phyloP scores from a whole-genome alignment of 345 rosid species.

The Microcos paniculata region DNA sequence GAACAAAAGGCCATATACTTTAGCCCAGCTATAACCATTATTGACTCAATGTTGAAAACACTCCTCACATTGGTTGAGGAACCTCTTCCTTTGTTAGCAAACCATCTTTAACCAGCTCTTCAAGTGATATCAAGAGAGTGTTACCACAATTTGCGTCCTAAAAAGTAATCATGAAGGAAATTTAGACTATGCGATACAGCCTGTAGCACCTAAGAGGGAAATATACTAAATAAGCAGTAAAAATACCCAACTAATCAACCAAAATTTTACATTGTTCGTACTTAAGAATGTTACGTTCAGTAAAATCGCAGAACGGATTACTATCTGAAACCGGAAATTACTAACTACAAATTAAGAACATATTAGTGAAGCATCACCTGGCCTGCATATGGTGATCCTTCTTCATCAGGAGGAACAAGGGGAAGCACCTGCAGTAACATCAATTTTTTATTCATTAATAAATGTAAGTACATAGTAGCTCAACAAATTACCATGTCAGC shows the following conservation, averaged over 20 bases:
- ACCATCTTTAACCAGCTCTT: slow-evolving; percentile 87
- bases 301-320: background rate
- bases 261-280: background rate
- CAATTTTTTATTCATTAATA: background rate
- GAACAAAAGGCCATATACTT: background rate
- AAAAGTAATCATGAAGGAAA: slow-evolving; percentile 1
- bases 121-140: slow-evolving; percentile 84
- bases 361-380: slow-evolving; percentile 47
- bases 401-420: slow-evolving; percentile 87
- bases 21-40: background rate
- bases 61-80: slow-evolving; percentile 63
- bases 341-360: background rate
- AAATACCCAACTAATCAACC: background rate
- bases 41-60: background rate
- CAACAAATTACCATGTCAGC: background rate
- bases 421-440: slow-evolving; percentile 74
- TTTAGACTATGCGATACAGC: background rate
- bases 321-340: background rate
- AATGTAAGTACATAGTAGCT: background rate
- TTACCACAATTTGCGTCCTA: slow-evolving; percentile 99
- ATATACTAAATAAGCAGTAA: background rate
- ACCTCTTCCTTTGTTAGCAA: slow-evolving; percentile 67
- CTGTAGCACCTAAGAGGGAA: background rate
- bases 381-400: slow-evolving; percentile 90
- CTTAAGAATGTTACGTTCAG: background rate